Conservation (phyloP, 1,139 yeast species). For the Trichomonascaceae sp. region DNA sequence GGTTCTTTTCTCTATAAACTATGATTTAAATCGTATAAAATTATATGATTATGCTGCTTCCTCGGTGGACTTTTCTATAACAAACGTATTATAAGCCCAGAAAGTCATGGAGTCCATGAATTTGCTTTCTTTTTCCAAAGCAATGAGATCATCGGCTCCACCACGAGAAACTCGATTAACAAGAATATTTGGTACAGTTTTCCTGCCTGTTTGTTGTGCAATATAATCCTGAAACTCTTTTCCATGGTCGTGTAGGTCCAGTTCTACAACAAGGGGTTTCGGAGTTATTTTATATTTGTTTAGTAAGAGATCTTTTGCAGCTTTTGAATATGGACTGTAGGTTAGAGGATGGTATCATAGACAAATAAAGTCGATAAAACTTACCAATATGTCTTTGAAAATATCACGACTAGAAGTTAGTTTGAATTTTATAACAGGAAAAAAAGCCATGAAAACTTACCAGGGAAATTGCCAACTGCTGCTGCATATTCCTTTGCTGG, state of each 20-base stretch:
- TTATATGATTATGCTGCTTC: not conserved
- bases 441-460: constrained; percentile 24
- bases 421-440: not conserved
- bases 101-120: constrained; percentile 44
- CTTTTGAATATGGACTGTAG: constrained; percentile 58
- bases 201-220: constrained; percentile 71
- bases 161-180: constrained; percentile 86
- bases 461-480: constrained; percentile 59
- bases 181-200: constrained; percentile 88
- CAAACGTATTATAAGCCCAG: constrained; percentile 61
- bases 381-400: constrained; percentile 40
- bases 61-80: constrained; percentile 29
- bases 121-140: constrained; percentile 51
- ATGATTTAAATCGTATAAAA: not conserved
- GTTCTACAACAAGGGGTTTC: constrained; percentile 64
- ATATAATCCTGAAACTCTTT: constrained; percentile 72
- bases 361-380: constrained; percentile 26
- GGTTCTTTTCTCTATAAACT: not conserved
- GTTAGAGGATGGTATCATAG: not conserved
- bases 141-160: constrained; percentile 77
- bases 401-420: constrained; percentile 30
- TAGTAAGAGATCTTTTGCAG: constrained; percentile 58
- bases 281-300: constrained; percentile 70
- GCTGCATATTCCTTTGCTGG: constrained; percentile 55
- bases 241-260: constrained; percentile 72